Base-by-base conservation (phyloP, 805 yeast genomes). In the Diddensiella caesifluorescens region DNA sequence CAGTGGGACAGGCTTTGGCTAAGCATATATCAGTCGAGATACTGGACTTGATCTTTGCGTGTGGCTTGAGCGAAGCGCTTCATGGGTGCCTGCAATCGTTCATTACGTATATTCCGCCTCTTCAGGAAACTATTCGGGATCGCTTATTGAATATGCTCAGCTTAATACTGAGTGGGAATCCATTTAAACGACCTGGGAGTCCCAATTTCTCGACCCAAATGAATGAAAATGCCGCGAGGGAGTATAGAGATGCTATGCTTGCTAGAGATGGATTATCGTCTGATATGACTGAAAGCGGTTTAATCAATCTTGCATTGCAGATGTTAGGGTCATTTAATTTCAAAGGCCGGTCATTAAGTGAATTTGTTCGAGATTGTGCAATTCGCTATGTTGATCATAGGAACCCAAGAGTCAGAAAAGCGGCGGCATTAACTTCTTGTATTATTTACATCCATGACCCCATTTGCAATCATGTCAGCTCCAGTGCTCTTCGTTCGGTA, bases 1-100 rank as follows among this genome's bases (percentile, higher is more conserved):
- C 97, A 0, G 86, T 90, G 12, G 97, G 97, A 0, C 94, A 95
- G 9, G 95, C 95, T 0, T 68, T 90, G 42, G 85, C 96, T 0
- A 92, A 90, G 56, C 88, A 86, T 58, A 65, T 92, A 42, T 89
- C 87, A 49, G 74, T 81, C 47, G 95, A 86, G 54, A 72, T 90
- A 18, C 64, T 90, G 39, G 89, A 83, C 50, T 70, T 84, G 63
- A 74, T 90, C 64, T 71, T 90, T 52, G 74, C 80, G 36, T 87
- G 95, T 47, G 84, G 95, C 0, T 71, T 90, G 40, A 82, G 87
- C n/a, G 81, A 78, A 50, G 81, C 83, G 48, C 79, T 90, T 79
- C 80, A 86, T 55, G 78, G 79, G 45, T 83, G 92, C 10, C 60
- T 90, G 23, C 71, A 75, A 45, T 75, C 78, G 2, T 70, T 90